Conservation (phyloP, 164 flowering plant species). For the Aristolochia californica region DNA sequence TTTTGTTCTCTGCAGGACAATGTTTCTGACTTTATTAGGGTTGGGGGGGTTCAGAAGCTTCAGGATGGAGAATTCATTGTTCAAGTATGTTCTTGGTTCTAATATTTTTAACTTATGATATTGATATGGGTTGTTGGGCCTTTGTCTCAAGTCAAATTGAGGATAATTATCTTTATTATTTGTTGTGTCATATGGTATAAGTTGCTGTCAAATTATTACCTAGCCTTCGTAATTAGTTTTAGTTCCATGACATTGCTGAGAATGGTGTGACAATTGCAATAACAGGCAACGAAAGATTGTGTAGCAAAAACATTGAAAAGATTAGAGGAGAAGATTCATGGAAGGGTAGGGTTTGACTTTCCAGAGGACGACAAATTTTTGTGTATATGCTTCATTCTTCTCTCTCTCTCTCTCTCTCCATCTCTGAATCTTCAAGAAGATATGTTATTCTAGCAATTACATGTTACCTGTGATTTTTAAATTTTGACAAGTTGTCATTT, state of each 20-base stretch:
- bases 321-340: constrained; percentile 90
- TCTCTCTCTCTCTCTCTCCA: no score
- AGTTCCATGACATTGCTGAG: no score
- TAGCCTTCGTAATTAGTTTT: no score
- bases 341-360: constrained; percentile 45
- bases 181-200: not conserved
- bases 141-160: not conserved
- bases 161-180: not conserved
- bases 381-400: no score
- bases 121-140: not conserved
- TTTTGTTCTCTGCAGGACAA: constrained; percentile 54
- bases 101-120: not conserved
- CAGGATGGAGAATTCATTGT: constrained; percentile 97
- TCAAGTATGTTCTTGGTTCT: constrained; percentile 45
- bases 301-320: constrained; percentile 93
- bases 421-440: no score
- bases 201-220: not conserved
- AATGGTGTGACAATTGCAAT: not conserved
- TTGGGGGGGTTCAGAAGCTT: constrained; percentile 95
- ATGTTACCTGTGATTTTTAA: not conserved
- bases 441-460: not conserved
- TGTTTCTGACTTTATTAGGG: constrained; percentile 82
- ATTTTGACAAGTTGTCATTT: not conserved
- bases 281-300: constrained; percentile 94
- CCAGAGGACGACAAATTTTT: no score